Conservation (phyloP, 345 rosid species). For the Salix caprea region DNA sequence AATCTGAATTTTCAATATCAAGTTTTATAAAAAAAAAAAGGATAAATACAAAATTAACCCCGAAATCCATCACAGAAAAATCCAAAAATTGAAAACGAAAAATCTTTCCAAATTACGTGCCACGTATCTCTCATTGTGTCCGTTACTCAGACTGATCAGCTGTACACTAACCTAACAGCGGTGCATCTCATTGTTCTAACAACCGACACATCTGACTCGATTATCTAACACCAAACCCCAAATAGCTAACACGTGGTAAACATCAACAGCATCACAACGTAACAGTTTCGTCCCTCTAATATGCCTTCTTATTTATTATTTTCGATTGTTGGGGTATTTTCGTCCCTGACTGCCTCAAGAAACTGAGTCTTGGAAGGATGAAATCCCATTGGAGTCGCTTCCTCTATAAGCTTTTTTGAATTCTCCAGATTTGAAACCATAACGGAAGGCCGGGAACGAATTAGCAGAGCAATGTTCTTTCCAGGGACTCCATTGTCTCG, state of each 20-base stretch:
- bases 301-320: background rate
- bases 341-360: constrained; percentile 35
- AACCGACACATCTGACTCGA: background rate
- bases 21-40: no score
- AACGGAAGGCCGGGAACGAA: no score
- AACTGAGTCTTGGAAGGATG: constrained; percentile 35
- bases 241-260: background rate
- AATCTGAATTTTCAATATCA: no score
- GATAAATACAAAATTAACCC: no score
- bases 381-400: constrained; percentile 43
- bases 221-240: background rate
- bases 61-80: no score
- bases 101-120: background rate
- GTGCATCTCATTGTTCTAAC: background rate
- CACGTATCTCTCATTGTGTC: background rate
- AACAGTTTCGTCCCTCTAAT: background rate
- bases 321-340: no score
- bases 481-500: constrained; percentile 14
- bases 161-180: background rate
- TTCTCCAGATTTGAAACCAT: background rate
- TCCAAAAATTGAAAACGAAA: no score
- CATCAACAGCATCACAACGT: background rate
- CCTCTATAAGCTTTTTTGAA: constrained; percentile 8
- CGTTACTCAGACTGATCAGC: background rate
- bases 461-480: no score